Evolutionary conservation across 2,329 filamentous ascomycete genomes (phyloP).

Genomic region (Pseudocercospora vitis): DNA sequence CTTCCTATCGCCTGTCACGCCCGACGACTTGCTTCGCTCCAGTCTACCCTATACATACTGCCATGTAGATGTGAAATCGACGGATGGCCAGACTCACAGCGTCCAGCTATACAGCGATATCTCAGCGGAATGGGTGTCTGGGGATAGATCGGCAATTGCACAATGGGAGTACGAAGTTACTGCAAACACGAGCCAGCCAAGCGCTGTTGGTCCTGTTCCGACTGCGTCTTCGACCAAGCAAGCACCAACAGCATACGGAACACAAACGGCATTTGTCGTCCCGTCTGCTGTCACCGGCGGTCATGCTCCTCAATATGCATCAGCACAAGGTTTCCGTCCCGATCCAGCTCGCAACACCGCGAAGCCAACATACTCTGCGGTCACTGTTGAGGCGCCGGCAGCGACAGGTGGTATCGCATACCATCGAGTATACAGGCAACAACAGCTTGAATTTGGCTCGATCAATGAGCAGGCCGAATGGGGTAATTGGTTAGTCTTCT

Average conservation of each 20-base stretch:
- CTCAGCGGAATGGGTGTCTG: slow-evolving; percentile 70
- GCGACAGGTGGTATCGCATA: slow-evolving; percentile 29
- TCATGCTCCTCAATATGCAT: slow-evolving; percentile 14
- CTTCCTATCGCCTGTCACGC: slow-evolving; percentile 16
- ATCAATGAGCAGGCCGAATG: slow-evolving; percentile 52
- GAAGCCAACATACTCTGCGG: slow-evolving; percentile 13
- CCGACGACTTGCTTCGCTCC: slow-evolving; percentile 43
- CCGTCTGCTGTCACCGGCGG: slow-evolving; percentile 15
- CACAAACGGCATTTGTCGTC: slow-evolving; percentile 21
- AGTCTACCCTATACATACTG: slow-evolving; percentile 71
- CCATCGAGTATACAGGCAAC: slow-evolving; percentile 33
- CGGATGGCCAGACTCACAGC: slow-evolving; percentile 61
- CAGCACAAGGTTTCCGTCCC: slow-evolving; percentile 11
- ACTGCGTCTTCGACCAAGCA: slow-evolving; percentile 12
- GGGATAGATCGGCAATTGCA: slow-evolving; percentile 55
- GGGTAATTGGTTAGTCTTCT: slow-evolving; percentile 48
- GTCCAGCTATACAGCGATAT: slow-evolving; percentile 73
- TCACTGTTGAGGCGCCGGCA: slow-evolving; percentile 6
- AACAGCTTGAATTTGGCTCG: slow-evolving; percentile 47
- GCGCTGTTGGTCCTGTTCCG: background rate
- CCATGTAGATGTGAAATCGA: slow-evolving; percentile 60
- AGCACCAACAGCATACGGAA: slow-evolving; percentile 19
- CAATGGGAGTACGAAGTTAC: slow-evolving; percentile 58
- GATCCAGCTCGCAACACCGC: slow-evolving; percentile 7
- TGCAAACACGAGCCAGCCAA: slow-evolving; percentile 10